A percentile compares a stretch with the other conserved stretches of the same genome.
phyloP scores from a whole-genome alignment of 352 stramenopile species.

The Stramenopiles sp. region DNA sequence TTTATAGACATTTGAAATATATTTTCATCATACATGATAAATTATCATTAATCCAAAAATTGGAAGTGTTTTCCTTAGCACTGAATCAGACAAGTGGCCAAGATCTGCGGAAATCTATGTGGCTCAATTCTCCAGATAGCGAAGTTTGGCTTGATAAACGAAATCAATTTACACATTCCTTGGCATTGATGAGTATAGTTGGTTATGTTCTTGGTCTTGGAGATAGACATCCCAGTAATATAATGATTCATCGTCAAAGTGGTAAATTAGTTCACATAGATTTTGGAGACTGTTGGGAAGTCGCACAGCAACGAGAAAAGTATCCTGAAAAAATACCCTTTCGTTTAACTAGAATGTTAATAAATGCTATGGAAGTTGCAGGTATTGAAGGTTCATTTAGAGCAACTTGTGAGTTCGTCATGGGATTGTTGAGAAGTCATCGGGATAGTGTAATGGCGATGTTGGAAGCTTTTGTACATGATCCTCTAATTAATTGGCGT shows the following conservation, averaged over 20 bases:
- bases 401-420: constrained; percentile 79
- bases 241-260: constrained; percentile 93
- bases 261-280: constrained; percentile 82
- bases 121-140: constrained; percentile 85
- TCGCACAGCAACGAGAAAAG: constrained; percentile 90
- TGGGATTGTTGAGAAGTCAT: constrained; percentile 82
- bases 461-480: constrained; percentile 97
- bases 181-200: constrained; percentile 97
- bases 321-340: constrained; percentile 97
- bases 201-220: constrained; percentile 96
- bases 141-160: constrained; percentile 88
- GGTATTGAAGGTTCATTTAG: constrained; percentile 94
- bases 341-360: constrained; percentile 87
- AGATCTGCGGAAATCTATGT: constrained; percentile 92
- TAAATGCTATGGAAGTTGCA: constrained; percentile 93
- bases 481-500: constrained; percentile 46
- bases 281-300: constrained; percentile 89
- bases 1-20: no score
- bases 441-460: constrained; percentile 89
- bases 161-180: constrained; percentile 76
- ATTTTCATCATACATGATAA: no score
- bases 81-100: constrained; percentile 16
- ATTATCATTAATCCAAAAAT: constrained; percentile 80
- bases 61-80: constrained; percentile 76
- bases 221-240: constrained; percentile 92